Conservation (phyloP, 2,329 filamentous ascomycete species). For the Pyrenochaeta sp. region DNA sequence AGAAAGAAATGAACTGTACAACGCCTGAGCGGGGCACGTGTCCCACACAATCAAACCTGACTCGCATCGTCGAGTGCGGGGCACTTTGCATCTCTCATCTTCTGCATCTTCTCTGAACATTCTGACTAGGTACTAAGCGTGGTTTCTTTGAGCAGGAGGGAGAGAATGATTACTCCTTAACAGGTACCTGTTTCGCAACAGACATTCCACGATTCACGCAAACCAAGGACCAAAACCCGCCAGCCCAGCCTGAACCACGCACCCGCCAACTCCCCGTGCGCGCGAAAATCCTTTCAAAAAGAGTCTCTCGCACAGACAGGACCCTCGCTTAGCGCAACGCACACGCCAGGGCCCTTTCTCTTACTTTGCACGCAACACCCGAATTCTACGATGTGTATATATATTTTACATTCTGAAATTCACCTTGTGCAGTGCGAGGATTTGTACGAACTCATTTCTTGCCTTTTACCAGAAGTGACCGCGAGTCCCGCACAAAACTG, state of each 20-base stretch:
- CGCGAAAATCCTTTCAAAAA: background rate
- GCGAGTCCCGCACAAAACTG: constrained; percentile 69
- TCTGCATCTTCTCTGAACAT: background rate
- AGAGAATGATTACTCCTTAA: background rate
- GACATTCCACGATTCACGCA: too few species aligned
- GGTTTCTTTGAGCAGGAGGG: background rate
- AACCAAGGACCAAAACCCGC: background rate
- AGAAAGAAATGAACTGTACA: background rate
- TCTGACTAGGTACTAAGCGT: background rate
- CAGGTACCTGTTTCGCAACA: background rate
- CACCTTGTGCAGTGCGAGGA: constrained; percentile 69
- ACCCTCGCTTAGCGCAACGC: background rate
- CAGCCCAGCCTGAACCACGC: background rate
- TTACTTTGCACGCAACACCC: too few species aligned
- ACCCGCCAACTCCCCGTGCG: background rate
- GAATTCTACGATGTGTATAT: constrained; percentile 7
- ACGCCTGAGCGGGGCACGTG: constrained; percentile 12
- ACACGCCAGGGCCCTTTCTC: too few species aligned
- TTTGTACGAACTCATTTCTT: constrained; percentile 78
- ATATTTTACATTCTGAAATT: constrained; percentile 16
- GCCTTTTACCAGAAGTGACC: constrained; percentile 84
- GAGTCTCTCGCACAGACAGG: background rate
- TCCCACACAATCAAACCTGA: background rate
- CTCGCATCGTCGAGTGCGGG: background rate
- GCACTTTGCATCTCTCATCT: background rate